Base-by-base conservation (phyloP, 495 filamentous ascomycete species). In the Podospora pseudopauciseta region DNA sequence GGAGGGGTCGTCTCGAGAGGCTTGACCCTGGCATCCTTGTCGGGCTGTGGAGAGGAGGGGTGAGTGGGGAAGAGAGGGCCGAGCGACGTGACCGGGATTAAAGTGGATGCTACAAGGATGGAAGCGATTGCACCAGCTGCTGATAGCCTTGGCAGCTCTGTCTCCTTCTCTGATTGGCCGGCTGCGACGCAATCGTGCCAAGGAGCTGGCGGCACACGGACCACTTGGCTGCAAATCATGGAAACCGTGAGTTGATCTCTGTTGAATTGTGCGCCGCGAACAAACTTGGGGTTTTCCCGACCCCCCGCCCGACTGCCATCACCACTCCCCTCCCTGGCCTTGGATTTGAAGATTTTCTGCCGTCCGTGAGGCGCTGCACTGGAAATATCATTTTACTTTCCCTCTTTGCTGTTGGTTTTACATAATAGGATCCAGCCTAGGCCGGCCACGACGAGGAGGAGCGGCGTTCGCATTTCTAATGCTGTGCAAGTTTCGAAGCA, bases 181-280 rank as follows among this genome's bases (percentile, higher is more conserved):
- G 39, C 39, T 49, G 39, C 39, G 39, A 60, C 74, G 73, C 69
- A 70, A 70, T 63, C 49, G 71, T 67, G 70, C 67, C 67, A 73
- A 71, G 65, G 67, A 72, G 72, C 72, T 73, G 71, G 75, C 39
- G 9, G 39, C 71, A 72, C 76, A 78, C 74, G 60, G n/a, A 55
- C 65, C 60, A 66, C 59, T 66, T 60, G 58, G 58, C 67, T 73
- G 72, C 72, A 70, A 68, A 74, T 74, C 72, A 74, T 68, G 55
- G 23, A 23, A 23, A 58, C 55, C 55, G 18, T 58, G 55, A 58
- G 55, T 58, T 58, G 55, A 58, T n/a, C 55, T 20, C 55, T 32
- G 23, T 62, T 65, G 64, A 23, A 57, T 27, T 19, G 4, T 57
- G 54, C 54, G 54, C 54, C 18, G 54, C 54, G 54, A 19, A 20